A percentile compares a stretch with the other conserved stretches of the same genome.
Evolutionary conservation across 371 early-diverging fungal species (phyloP).

Genomic region (Mortierella sp.): DNA sequence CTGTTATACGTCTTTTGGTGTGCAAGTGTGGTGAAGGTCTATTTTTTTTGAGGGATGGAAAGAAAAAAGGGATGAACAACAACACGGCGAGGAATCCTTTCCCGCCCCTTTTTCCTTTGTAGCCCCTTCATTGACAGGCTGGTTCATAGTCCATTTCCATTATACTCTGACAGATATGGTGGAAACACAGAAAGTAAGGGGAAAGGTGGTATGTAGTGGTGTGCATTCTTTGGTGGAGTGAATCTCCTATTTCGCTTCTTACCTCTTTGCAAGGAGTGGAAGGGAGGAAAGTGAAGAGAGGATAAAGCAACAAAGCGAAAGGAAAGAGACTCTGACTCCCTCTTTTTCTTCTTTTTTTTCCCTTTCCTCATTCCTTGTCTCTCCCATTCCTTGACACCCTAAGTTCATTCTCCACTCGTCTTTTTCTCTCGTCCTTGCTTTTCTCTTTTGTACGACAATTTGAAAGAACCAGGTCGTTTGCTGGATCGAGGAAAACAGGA

Average conservation of each 20-base stretch:
- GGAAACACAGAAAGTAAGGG: neutral
- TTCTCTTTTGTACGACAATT: neutral
- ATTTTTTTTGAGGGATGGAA: neutral
- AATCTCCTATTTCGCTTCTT: neutral
- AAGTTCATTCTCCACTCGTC: neutral
- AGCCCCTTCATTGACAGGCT: neutral
- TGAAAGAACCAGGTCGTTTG: neutral
- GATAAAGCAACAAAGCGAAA: neutral
- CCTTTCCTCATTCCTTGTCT: neutral
- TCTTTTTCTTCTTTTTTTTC: neutral
- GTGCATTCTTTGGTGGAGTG: neutral
- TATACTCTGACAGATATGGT: neutral
- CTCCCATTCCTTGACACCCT: neutral
- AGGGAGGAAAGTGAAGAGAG: neutral
- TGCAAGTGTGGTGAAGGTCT: neutral
- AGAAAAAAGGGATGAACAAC: neutral
- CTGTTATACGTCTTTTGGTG: neutral
- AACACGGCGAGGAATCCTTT: neutral
- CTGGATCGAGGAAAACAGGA: neutral
- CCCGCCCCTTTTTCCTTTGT: neutral
- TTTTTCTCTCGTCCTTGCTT: neutral
- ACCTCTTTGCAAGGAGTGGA: neutral
- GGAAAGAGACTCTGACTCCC: neutral
- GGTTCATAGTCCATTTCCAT: neutral
- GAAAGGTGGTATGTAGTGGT: neutral